Evolutionary conservation across 2,329 filamentous ascomycete genomes (phyloP).

Genomic region (Pseudocercospora musae): DNA sequence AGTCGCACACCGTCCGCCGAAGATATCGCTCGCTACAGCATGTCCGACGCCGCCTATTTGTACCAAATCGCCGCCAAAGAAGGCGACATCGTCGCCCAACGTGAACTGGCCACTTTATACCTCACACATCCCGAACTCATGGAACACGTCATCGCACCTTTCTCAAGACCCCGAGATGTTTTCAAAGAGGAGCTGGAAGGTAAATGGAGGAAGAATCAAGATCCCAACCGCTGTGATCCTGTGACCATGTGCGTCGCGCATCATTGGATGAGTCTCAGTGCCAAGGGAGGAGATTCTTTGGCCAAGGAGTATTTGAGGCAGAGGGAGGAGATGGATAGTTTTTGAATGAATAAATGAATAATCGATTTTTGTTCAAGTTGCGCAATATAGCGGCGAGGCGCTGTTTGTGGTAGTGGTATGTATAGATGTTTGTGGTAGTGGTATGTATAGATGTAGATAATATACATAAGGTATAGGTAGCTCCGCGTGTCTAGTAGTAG

Average conservation of each 20-base stretch:
- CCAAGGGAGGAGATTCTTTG: conserved; percentile 79
- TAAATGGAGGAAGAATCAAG: conserved; percentile 53
- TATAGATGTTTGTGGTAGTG: too few species aligned
- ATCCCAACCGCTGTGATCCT: conserved; percentile 69
- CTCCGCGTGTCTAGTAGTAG: too few species aligned
- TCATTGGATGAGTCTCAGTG: conserved; percentile 94
- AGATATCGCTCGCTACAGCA: conserved; percentile 60
- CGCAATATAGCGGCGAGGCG: too few species aligned
- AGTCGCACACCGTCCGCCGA: conserved; percentile 24
- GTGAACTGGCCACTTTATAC: conserved; percentile 90
- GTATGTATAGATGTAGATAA: too few species aligned
- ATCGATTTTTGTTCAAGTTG: too few species aligned
- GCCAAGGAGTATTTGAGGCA: conserved; percentile 80
- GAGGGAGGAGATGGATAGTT: conserved; percentile 58
- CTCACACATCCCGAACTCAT: conserved; percentile 87
- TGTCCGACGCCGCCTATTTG: conserved; percentile 81
- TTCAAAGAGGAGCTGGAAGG: conserved; percentile 88
- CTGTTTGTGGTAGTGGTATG: background rate
- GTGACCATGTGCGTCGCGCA: conserved; percentile 89
- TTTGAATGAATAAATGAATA: too few species aligned
- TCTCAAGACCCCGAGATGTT: conserved; percentile 80
- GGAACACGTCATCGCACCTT: conserved; percentile 71
- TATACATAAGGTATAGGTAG: too few species aligned
- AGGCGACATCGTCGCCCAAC: conserved; percentile 80
- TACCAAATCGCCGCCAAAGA: conserved; percentile 93